These are phyloP conservation scores for Poa annua DNA, from an alignment of 176 grass and related monocot genomes.

Conservation along the genomic window DNA sequence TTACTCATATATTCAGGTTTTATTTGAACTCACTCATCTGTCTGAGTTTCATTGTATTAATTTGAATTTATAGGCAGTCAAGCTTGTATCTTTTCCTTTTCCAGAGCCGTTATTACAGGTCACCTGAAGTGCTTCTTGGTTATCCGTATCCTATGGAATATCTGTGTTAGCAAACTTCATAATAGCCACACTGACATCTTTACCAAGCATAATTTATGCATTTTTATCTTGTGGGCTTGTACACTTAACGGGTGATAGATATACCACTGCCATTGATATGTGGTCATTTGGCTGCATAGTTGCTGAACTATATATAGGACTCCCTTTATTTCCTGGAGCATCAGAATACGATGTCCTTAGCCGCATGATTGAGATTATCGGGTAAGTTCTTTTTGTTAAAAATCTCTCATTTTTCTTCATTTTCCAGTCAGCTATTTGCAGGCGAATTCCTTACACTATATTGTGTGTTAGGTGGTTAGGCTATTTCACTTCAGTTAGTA, in stretches of 20 bases:
- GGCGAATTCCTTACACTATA: slow-evolving; percentile 10
- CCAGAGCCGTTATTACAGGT: slow-evolving; percentile 99
- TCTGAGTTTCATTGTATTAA: slow-evolving; percentile 33
- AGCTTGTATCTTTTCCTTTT: slow-evolving; percentile 54
- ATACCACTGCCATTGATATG: slow-evolving; percentile 97
- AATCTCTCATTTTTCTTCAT: slow-evolving; percentile 20
- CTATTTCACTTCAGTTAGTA: slow-evolving; percentile 38
- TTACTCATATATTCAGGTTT: slow-evolving; percentile 99
- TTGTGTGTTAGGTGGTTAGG: slow-evolving; percentile 26
- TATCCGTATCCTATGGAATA: slow-evolving; percentile 93
- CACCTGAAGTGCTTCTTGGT: slow-evolving; percentile 97
- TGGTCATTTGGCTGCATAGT: slow-evolving; percentile 98
- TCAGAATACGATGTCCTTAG: slow-evolving; percentile 96
- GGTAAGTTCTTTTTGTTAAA: slow-evolving; percentile 57
- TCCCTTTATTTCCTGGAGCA: slow-evolving; percentile 96
- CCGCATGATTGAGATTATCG: slow-evolving; percentile 87
- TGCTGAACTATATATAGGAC: slow-evolving; percentile 87
- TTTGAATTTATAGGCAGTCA: slow-evolving; percentile 42
- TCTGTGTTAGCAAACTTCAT: slow-evolving; percentile 30
- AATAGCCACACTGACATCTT: slow-evolving; percentile 33
- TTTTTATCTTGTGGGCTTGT: slow-evolving; percentile 43
- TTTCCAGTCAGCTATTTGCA: slow-evolving; percentile 29
- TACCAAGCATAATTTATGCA: slow-evolving; percentile 24
- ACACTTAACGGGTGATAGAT: slow-evolving; percentile 80
- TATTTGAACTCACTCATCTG: slow-evolving; percentile 38